Evolutionary conservation across 495 filamentous ascomycete species (phyloP), one percentile per base, ranked within the genome.

Genomic region (Usnea hakonensis): DNA sequence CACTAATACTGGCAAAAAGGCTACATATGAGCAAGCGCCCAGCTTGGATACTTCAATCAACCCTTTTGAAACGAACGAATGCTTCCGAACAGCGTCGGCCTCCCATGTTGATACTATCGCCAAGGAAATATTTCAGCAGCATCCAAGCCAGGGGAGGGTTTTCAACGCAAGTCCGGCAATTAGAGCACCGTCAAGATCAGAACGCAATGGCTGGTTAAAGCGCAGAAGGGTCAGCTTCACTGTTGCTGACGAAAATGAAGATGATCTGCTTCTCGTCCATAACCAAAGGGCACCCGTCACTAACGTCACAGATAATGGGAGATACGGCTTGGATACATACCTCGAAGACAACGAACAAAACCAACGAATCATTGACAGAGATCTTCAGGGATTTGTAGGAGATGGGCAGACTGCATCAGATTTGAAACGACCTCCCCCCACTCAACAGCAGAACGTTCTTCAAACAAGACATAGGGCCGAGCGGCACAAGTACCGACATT

Each of bases 171-270:
- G 50, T 40, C 52, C 30, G 32, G 38, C 52, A 30, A 44, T 62
- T 26, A 36, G 38, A 30, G 28, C 26, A 23, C 60, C 52, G 16
- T 56, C 60, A 17, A 43, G 6, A 37, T 62, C 60, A 16, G 60
- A 55, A 46, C 37, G 50, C 23, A 62, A 46, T 13, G 50, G 48
- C 28, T 62, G 50, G 60, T 26, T 62, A 30, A 62, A 62, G 13
- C 60, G 60, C 26, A 54, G 14, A 30, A 44, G 26, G 54, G 37
- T 26, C 52, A n/a, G 19, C 23, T 55, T 56, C 30, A 8, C 19
- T 17, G 26, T 35, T 4, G 50, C 19, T 19, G 30, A 56, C 9
- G 30, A 56, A 13, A 44, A 32, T 52, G 46, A n/a, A 21, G 28
- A 35, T 16, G 58, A 53, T n/a, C 44, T 32, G 16, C 46, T 60